Percentiles rank a stretch among this genome's conserved stretches.
Conservation (phyloP, 208 protist genomes). For the Leishmania gerbilli region DNA sequence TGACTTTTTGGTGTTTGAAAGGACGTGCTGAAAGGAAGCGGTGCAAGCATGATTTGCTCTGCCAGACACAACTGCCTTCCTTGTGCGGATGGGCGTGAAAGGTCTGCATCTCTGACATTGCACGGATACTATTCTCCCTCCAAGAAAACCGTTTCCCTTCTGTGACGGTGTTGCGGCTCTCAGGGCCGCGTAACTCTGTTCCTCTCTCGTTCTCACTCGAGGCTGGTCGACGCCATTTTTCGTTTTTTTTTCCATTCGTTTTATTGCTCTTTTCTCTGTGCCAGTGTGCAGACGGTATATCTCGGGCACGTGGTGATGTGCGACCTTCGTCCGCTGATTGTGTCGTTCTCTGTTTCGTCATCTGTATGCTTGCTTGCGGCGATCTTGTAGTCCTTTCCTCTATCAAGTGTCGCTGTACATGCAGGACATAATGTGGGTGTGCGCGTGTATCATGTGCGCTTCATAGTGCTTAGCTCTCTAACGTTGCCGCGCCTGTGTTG, state of each 20-base stretch:
- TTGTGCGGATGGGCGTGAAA: not conserved
- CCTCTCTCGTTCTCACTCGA: too few species aligned
- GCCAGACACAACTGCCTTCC: not conserved
- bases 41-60: too few species aligned
- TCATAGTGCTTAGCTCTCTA: not conserved
- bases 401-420: not conserved
- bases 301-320: too few species aligned
- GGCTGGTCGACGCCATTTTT: not conserved
- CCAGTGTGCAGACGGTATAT: not conserved
- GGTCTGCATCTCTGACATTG: not conserved
- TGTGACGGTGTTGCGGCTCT: not conserved
- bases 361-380: too few species aligned
- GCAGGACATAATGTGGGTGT: not conserved
- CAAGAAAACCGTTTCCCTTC: too few species aligned
- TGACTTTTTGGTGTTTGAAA: too few species aligned
- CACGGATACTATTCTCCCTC: not conserved
- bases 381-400: not conserved
- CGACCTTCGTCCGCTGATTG: too few species aligned
- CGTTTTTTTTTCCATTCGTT: not conserved
- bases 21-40: too few species aligned
- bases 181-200: too few species aligned
- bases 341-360: too few species aligned
- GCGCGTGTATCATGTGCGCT: not conserved
- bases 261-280: not conserved
- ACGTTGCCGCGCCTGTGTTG: not conserved